phyloP scores from a whole-genome alignment of 176 grass and related monocot genomes.

The Typha latifolia region DNA sequence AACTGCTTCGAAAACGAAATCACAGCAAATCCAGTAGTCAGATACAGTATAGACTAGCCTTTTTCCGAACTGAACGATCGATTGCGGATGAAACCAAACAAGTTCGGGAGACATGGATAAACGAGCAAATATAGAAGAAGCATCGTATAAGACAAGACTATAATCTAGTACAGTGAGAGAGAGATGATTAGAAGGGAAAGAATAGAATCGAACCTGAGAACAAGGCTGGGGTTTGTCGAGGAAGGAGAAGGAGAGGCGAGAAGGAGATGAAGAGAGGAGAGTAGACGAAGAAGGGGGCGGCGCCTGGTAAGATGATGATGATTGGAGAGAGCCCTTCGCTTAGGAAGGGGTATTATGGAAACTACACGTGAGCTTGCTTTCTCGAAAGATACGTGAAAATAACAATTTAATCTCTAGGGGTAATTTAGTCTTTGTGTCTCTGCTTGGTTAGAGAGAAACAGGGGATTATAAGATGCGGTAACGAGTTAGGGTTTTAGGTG shows the following conservation, averaged over 20 bases:
- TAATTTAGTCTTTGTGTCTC: neutral
- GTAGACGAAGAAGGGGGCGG: conserved; percentile 3
- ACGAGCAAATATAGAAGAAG: neutral
- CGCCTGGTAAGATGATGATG: conserved; percentile 6
- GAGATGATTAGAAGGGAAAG: neutral
- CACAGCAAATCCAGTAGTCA: neutral
- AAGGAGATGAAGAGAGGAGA: conserved; percentile 3
- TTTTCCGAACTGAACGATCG: neutral
- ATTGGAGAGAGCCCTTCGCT: conserved; percentile 17
- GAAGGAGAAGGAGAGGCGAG: conserved; percentile 5
- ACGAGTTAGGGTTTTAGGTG: neutral
- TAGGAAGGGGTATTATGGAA: conserved; percentile 19
- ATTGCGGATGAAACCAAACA: neutral
- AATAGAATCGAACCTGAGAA: conserved; percentile 11
- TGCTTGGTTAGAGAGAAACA: neutral
- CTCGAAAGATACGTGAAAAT: neutral
- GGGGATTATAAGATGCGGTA: neutral
- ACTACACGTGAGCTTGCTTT: conserved; percentile 9
- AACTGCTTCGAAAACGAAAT: neutral
- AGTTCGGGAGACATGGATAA: neutral
- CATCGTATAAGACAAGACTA: too few species aligned
- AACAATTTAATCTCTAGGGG: neutral
- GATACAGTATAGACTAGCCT: neutral
- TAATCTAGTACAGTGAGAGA: neutral
- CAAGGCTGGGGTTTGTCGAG: conserved; percentile 20